phyloP scores from a whole-genome alignment of 75 land plant species.

The Cupressus sempervirens region DNA sequence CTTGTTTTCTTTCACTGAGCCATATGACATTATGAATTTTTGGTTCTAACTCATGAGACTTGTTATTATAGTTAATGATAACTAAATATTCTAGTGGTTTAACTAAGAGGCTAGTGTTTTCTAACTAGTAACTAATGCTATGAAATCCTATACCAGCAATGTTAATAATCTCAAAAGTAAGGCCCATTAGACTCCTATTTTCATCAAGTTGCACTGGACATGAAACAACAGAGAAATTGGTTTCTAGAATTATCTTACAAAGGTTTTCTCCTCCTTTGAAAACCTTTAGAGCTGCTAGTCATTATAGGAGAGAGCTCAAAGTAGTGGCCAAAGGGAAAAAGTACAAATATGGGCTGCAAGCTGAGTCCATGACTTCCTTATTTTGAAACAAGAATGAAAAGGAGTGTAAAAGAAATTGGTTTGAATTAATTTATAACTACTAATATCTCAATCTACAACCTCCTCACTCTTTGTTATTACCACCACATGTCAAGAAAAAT shows the following conservation, averaged over 20 bases:
- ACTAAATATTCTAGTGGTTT: constrained; percentile 46
- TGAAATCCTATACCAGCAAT: constrained; percentile 39
- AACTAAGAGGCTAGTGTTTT: constrained; percentile 35
- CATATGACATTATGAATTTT: constrained; percentile 37
- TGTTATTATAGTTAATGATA: constrained; percentile 25
- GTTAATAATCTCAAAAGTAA: constrained; percentile 50
- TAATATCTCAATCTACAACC: no score
- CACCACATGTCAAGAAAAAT: no score
- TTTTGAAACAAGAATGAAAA: no score
- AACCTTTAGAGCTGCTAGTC: constrained; percentile 35
- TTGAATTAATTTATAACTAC: no score
- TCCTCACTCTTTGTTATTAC: no score
- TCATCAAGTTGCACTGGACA: constrained; percentile 59
- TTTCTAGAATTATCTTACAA: constrained; percentile 32
- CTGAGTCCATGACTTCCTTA: no score
- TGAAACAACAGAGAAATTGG: constrained; percentile 68
- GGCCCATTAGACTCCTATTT: constrained; percentile 49
- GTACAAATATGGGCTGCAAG: no score
- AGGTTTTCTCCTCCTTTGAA: constrained; percentile 52
- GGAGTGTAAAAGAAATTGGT: no score
- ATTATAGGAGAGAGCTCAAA: no score
- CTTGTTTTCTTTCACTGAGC: constrained; percentile 45
- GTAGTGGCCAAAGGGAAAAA: no score
- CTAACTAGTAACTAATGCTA: constrained; percentile 51
- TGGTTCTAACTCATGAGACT: constrained; percentile 23